Conservation (phyloP, 352 stramenopile species). For the Globisporangium viniferum region DNA sequence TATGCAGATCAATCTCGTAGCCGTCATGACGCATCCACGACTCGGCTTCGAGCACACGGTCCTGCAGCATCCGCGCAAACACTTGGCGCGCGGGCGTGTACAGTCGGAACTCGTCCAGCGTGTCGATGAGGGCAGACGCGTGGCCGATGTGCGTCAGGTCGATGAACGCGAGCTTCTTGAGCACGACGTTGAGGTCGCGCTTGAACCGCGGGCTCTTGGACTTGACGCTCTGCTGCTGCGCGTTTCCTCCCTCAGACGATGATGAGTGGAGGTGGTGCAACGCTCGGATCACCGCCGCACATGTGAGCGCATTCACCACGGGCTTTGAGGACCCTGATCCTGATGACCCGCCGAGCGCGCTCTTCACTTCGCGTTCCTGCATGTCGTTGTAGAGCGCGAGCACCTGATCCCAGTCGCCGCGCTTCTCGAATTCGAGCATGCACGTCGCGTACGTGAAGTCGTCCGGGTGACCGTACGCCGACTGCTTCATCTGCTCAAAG, state of each 20-base stretch:
- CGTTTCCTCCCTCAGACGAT: constrained; percentile 2
- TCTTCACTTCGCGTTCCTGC: constrained; percentile 31
- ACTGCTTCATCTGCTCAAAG: constrained; percentile 41
- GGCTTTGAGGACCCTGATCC: constrained; percentile 4
- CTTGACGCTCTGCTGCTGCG: neutral
- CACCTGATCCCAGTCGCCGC: constrained; percentile 36
- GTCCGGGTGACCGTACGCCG: constrained; percentile 38
- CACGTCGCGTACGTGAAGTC: constrained; percentile 66
- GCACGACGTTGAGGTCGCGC: constrained; percentile 41
- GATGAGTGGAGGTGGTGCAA: constrained; percentile 29
- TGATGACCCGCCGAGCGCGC: neutral
- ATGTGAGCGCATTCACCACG: constrained; percentile 51
- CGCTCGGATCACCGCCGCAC: constrained; percentile 42
- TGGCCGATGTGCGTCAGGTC: constrained; percentile 44
- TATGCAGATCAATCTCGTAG: constrained; percentile 72
- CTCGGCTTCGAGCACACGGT: constrained; percentile 32
- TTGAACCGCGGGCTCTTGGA: constrained; percentile 24
- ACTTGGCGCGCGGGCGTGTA: constrained; percentile 40
- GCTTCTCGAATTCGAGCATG: constrained; percentile 53
- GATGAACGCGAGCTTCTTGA: constrained; percentile 39
- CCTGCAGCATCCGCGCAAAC: constrained; percentile 50
- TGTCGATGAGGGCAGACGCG: constrained; percentile 56
- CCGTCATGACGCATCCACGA: constrained; percentile 52
- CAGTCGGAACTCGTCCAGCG: constrained; percentile 46
- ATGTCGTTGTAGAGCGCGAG: constrained; percentile 61